Base-by-base conservation (phyloP, 352 stramenopile genomes). In the Phytophthora pluvialis region DNA sequence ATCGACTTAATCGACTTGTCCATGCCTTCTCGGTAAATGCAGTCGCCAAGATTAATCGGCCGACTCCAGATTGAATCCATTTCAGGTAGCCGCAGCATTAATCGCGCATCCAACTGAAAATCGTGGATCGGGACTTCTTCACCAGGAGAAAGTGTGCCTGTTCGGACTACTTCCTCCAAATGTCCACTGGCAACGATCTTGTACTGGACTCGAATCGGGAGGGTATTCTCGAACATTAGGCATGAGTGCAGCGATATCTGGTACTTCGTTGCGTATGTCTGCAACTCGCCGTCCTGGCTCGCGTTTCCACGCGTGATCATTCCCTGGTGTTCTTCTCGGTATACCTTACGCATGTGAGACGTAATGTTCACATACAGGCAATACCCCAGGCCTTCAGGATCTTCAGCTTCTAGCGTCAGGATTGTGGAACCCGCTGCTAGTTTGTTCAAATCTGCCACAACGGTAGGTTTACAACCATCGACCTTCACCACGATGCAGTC, bases 251-350 rank as follows among this genome's bases (percentile, higher is more conserved):
- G 48, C 25, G 70, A 89, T 38, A 96, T 92, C 69, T 94, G 88
- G 58, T 95, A 93, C 74, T 95, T 96, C 1, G 88, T 94, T 3
- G 86, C 88, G 26, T 96, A 95, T 5, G 81, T 89, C 57, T 93
- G 86, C 40, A 86, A 36, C 35, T 89, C 80, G 0, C 75, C 69
- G 32, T 88, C 77, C 13, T 83, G 64, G 10, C 65, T 64, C 29
- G 58, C 72, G 18, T 84, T 89, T 8, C 74, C 78, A 51, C 86
- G 81, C 6, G 80, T 90, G 33, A 91, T 66, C 42, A 91, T 75
- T 28, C 84, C 82, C 55, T 92, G 84, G 18, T 95, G 83, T 26
- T 96, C 85, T 79, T 97, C 89, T 21, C 88, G 77, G 66, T 95
- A 97, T 9, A 97, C 88, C 38, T 97, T 95, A 15, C 89, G 80